Evolutionary conservation across 2,329 filamentous ascomycete genomes (phyloP).

Genomic region (Cytospora leucostoma): DNA sequence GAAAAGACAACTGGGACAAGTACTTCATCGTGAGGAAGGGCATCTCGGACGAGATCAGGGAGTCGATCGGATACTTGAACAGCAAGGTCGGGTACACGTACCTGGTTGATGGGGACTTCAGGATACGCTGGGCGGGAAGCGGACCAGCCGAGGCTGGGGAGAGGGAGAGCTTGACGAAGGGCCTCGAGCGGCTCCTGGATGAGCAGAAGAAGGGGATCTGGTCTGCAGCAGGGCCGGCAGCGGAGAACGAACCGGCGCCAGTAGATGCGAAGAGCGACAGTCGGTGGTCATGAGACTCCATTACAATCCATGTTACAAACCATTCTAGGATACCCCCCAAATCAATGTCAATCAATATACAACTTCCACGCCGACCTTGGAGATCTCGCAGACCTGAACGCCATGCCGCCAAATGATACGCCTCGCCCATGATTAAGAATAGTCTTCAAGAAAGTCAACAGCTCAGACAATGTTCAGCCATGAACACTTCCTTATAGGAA

Average conservation of each 20-base stretch:
- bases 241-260: slow-evolving; percentile 4
- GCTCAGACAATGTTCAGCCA: neutral
- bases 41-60: slow-evolving; percentile 61
- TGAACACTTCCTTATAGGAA: slow-evolving; percentile 54
- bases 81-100: slow-evolving; percentile 93
- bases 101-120: slow-evolving; percentile 81
- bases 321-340: slow-evolving; percentile 21
- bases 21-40: slow-evolving; percentile 64
- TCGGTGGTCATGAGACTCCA: slow-evolving; percentile 5
- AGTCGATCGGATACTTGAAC: slow-evolving; percentile 74
- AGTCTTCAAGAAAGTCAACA: neutral
- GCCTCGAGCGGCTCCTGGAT: slow-evolving; percentile 61
- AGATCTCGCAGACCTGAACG: slow-evolving; percentile 17
- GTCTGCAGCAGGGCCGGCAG: slow-evolving; percentile 12
- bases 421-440: slow-evolving; percentile 8
- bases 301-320: slow-evolving; percentile 19
- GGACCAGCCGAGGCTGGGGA: slow-evolving; percentile 67
- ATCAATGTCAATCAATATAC: slow-evolving; percentile 19
- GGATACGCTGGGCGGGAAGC: slow-evolving; percentile 92
- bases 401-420: slow-evolving; percentile 24
- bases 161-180: slow-evolving; percentile 65
- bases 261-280: neutral
- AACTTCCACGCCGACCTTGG: slow-evolving; percentile 15
- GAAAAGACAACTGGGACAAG: slow-evolving; percentile 55
- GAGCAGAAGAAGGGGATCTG: slow-evolving; percentile 49